phyloP scores from a whole-genome alignment of 805 yeast species.

The Starmerella bombi region DNA sequence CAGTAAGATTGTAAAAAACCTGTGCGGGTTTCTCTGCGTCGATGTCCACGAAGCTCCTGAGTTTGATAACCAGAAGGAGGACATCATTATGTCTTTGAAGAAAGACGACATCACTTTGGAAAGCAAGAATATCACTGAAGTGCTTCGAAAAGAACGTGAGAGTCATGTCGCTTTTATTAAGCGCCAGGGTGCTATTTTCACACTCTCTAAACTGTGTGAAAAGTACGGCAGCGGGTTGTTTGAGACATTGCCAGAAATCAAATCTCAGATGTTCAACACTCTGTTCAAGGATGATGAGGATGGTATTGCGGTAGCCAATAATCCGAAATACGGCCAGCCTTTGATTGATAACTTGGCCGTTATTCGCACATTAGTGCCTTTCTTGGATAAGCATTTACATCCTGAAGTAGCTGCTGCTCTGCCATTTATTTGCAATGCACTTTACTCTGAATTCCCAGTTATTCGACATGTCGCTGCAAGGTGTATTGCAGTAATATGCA shows the following conservation, averaged over 20 bases:
- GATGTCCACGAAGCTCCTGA: constrained; percentile 95
- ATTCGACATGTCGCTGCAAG: constrained; percentile 83
- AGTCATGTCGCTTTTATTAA: constrained; percentile 47
- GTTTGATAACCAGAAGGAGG: constrained; percentile 49
- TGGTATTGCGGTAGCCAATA: constrained; percentile 17
- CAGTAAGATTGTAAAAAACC: constrained; percentile 76
- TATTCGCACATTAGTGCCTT: constrained; percentile 57
- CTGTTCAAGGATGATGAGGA: constrained; percentile 30
- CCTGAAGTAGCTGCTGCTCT: constrained; percentile 34
- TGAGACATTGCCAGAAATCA: constrained; percentile 50
- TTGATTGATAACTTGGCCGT: constrained; percentile 80
- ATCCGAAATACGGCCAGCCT: constrained; percentile 36
- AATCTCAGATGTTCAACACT: constrained; percentile 53
- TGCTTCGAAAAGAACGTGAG: constrained; percentile 42
- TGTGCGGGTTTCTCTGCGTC: constrained; percentile 87
- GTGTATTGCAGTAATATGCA: constrained; percentile 69
- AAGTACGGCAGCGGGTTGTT: constrained; percentile 46
- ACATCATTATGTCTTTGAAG: constrained; percentile 54
- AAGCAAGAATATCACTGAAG: constrained; percentile 37
- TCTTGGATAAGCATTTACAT: constrained; percentile 34
- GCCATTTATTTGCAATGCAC: constrained; percentile 38
- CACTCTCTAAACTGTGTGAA: constrained; percentile 47
- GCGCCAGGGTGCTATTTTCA: constrained; percentile 67
- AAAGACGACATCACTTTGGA: constrained; percentile 38
- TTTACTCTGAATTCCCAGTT: constrained; percentile 64